A percentile compares a stretch with the other conserved stretches of the same genome.
Conservation (phyloP, 805 yeast species). For the Lipomyces japonicus region DNA sequence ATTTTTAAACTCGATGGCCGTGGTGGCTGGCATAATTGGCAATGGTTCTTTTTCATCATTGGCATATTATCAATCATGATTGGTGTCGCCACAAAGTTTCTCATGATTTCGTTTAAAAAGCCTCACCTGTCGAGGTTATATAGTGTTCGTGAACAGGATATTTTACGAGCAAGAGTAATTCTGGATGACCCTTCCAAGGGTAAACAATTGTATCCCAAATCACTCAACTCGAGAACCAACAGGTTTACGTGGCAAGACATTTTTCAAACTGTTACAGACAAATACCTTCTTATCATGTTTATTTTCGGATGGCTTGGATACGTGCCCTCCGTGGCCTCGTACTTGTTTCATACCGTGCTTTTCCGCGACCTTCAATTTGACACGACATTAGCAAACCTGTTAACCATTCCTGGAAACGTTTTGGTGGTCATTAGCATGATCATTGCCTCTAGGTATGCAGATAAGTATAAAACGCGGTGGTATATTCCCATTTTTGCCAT, state of each 20-base stretch:
- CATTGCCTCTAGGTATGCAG: constrained; percentile 26
- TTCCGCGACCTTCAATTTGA: constrained; percentile 49
- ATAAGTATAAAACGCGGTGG: constrained; percentile 24
- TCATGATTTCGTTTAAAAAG: constrained; percentile 46
- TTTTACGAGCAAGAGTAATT: constrained; percentile 8
- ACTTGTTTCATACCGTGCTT: constrained; percentile 48
- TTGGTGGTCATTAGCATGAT: constrained; percentile 33
- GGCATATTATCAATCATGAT: constrained; percentile 52
- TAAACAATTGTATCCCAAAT: constrained; percentile 41
- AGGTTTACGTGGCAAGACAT: constrained; percentile 46
- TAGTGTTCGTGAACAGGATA: constrained; percentile 7
- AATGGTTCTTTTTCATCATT: constrained; percentile 62
- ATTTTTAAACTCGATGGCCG: constrained; percentile 51
- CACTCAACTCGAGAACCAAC: constrained; percentile 41
- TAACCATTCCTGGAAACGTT: constrained; percentile 49
- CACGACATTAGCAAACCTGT: constrained; percentile 50
- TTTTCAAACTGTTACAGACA: constrained; percentile 45
- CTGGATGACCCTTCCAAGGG: constrained; percentile 49
- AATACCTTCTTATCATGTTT: constrained; percentile 54
- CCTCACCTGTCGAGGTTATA: constrained; percentile 30
- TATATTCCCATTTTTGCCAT: constrained; percentile 19
- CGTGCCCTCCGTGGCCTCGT: constrained; percentile 41
- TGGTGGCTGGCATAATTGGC: constrained; percentile 53
- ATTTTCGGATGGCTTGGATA: constrained; percentile 46
- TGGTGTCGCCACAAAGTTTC: constrained; percentile 45